Conservation (phyloP, 345 rosid genomes). For the Schrenkiella parvula region DNA sequence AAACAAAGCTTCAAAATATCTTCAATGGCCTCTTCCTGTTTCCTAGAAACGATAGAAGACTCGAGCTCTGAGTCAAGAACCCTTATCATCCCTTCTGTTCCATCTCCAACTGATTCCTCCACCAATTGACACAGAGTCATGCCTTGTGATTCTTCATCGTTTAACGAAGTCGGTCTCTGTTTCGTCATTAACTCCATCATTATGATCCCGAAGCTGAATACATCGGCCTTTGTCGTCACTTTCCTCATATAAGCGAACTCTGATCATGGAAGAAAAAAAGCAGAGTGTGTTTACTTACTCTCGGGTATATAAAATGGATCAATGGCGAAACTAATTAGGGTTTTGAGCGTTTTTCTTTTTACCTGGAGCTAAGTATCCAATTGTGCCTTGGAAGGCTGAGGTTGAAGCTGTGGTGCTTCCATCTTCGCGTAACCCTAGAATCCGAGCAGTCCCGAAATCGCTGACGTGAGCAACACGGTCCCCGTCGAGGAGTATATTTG, state of each 20-base stretch:
- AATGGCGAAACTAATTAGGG: not conserved
- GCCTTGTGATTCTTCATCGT: constrained; percentile 44
- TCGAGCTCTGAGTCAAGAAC: constrained; percentile 20
- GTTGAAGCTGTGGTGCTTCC: constrained; percentile 47
- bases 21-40: constrained; percentile 17
- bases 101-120: constrained; percentile 44
- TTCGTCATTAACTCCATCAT: constrained; percentile 71
- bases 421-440: constrained; percentile 56
- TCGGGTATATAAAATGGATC: not conserved
- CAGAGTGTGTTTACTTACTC: not conserved
- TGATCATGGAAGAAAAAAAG: constrained; percentile 23
- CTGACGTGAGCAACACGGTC: constrained; percentile 75
- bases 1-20: constrained; percentile 48
- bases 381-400: constrained; percentile 73
- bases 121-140: constrained; percentile 50
- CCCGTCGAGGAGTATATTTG: constrained; percentile 67
- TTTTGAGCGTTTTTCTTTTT: not conserved
- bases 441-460: constrained; percentile 93
- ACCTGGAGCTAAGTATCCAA: constrained; percentile 98
- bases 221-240: constrained; percentile 76
- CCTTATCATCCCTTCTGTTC: constrained; percentile 28
- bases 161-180: constrained; percentile 66
- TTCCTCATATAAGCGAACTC: constrained; percentile 84
- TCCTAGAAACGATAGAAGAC: not conserved
- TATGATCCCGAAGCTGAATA: constrained; percentile 74